These are phyloP conservation scores for Suillus subluteus DNA, from an alignment of 768 basidiomycete genomes.

Conservation along the genomic window DNA sequence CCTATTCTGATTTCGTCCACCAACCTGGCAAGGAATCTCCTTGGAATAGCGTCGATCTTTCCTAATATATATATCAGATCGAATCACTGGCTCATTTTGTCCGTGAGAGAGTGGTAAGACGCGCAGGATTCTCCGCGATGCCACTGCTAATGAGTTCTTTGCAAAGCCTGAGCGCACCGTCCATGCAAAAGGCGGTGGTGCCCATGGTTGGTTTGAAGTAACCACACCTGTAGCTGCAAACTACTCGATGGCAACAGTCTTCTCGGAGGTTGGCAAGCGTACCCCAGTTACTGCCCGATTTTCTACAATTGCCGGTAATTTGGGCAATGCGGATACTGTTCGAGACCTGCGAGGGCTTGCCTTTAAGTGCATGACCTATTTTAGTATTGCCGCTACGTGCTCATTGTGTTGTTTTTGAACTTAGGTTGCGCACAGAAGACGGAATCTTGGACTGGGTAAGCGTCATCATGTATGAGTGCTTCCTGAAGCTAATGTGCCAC, in stretches of 20 bases:
- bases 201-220: slow-evolving; percentile 23
- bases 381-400: not conserved
- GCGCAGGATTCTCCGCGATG: not conserved
- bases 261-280: slow-evolving; percentile 21
- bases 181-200: slow-evolving; percentile 22
- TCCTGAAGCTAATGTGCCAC: slow-evolving; percentile 10
- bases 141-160: not conserved
- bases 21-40: slow-evolving; percentile 13
- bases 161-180: slow-evolving; percentile 21
- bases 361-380: slow-evolving; percentile 42
- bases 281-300: slow-evolving; percentile 40
- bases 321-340: slow-evolving; percentile 51
- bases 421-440: slow-evolving; percentile 40
- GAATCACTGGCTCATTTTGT: slow-evolving; percentile 23
- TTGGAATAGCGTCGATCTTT: not conserved
- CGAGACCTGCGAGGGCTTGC: slow-evolving; percentile 61
- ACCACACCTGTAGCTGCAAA: slow-evolving; percentile 21
- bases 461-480: slow-evolving; percentile 17
- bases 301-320: slow-evolving; percentile 58
- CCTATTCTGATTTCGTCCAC: slow-evolving; percentile 19
- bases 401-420: not conserved
- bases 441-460: slow-evolving; percentile 43
- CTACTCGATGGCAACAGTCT: slow-evolving; percentile 21
- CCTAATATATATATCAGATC: slow-evolving; percentile 14
- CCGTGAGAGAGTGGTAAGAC: slow-evolving; percentile 22